These are phyloP conservation scores for Diaporthe batatas DNA, from an alignment of 2,329 filamentous ascomycete genomes.

Conservation along the genomic window DNA sequence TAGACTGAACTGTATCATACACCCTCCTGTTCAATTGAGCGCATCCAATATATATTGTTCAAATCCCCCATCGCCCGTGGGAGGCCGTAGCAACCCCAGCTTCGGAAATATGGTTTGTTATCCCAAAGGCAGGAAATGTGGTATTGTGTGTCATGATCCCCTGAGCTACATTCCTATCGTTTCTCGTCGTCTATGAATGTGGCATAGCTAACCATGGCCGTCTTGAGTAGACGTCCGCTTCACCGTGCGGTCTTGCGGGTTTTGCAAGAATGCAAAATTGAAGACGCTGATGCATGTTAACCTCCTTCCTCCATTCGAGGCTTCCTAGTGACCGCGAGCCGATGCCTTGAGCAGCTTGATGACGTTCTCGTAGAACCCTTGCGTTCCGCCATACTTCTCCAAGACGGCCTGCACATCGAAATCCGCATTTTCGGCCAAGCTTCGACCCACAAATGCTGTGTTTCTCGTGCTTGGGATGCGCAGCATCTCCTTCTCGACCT, in stretches of 20 bases:
- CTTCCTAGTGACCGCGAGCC: conserved; percentile 55
- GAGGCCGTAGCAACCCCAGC: neutral
- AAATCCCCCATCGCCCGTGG: too few relatives aligned
- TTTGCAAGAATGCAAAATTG: neutral
- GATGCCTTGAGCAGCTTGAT: conserved; percentile 69
- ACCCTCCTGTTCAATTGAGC: too few relatives aligned
- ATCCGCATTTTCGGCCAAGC: conserved; percentile 47
- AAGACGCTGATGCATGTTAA: neutral
- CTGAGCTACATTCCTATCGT: neutral
- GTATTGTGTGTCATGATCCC: neutral
- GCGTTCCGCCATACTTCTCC: conserved; percentile 66
- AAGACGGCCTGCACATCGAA: conserved; percentile 61
- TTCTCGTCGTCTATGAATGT: too few relatives aligned
- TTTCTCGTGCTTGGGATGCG: conserved; percentile 95
- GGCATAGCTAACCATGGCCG: neutral
- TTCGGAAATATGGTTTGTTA: neutral
- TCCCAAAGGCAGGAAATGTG: neutral
- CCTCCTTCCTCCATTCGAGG: neutral
- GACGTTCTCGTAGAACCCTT: conserved; percentile 71
- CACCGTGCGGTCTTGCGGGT: neutral
- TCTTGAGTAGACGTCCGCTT: neutral
- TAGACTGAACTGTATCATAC: conserved; percentile 54
- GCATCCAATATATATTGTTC: neutral
- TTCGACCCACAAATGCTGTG: conserved; percentile 80
- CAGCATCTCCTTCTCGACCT: conserved; percentile 85